These are phyloP conservation scores for Solanum etuberosum DNA, from an alignment of 257 asterid genomes.

Conservation along the genomic window DNA sequence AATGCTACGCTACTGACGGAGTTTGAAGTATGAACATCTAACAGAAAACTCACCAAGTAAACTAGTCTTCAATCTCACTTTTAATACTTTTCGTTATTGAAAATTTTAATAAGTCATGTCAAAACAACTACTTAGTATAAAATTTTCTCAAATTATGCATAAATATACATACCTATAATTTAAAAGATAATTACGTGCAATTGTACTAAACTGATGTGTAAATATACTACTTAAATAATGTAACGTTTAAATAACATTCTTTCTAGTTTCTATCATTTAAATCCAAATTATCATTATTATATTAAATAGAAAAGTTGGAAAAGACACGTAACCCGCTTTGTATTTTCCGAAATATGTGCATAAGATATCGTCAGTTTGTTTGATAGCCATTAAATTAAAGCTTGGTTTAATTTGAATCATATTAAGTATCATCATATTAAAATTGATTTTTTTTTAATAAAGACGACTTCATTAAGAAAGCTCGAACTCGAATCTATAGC, in stretches of 20 bases:
- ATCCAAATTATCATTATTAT: neutral
- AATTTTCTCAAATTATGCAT: neutral
- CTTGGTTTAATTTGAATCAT: too few relatives aligned
- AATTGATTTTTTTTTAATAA: too few relatives aligned
- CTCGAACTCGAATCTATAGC: neutral
- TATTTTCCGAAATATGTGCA: slow-evolving; percentile 18
- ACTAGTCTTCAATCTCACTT: too few relatives aligned
- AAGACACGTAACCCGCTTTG: neutral
- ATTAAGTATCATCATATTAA: too few relatives aligned
- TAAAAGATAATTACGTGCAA: neutral
- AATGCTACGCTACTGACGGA: too few relatives aligned
- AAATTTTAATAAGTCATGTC: neutral
- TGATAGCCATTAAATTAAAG: neutral
- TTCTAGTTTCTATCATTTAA: neutral
- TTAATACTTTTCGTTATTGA: too few relatives aligned
- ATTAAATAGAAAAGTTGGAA: neutral
- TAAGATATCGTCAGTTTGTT: slow-evolving; percentile 14
- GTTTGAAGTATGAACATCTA: neutral
- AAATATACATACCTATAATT: neutral
- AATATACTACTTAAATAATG: neutral
- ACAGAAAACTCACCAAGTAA: too few relatives aligned
- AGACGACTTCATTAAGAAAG: too few relatives aligned
- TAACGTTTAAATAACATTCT: neutral
- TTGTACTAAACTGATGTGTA: neutral
- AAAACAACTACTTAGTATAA: neutral